Conservation (phyloP, 495 filamentous ascomycete genomes). For the Schizothecium vesticola region DNA sequence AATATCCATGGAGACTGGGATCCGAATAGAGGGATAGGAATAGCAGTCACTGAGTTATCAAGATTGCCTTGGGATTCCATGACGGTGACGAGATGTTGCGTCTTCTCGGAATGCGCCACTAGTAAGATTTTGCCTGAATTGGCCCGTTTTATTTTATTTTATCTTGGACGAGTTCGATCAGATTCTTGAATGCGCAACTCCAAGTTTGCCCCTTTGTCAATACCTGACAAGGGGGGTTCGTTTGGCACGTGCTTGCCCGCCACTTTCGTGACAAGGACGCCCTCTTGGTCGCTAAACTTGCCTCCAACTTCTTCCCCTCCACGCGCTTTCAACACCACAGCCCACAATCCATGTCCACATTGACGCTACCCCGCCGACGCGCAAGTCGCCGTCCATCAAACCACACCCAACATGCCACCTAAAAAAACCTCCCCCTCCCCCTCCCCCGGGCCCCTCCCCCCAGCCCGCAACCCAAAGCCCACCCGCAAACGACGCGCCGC, state of each 20-base stretch:
- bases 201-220: background rate
- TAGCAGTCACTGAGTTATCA: background rate
- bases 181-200: background rate
- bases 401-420: background rate
- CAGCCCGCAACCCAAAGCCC: background rate
- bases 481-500: slow-evolving; percentile 15
- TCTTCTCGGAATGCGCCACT: background rate
- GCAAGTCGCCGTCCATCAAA: background rate
- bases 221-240: background rate
- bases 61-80: background rate
- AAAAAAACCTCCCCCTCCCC: background rate
- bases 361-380: background rate
- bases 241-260: slow-evolving; percentile 36
- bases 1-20: background rate
- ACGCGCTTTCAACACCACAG: background rate
- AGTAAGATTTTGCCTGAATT: background rate
- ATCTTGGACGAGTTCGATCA: background rate
- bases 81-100: background rate
- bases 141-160: background rate
- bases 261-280: slow-evolving; percentile 30
- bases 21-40: background rate
- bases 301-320: background rate
- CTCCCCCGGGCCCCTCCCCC: background rate
- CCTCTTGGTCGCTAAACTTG: background rate
- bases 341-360: background rate